A percentile compares a stretch with the other conserved stretches of the same genome.
These are phyloP conservation scores for Endocalyx cinctus DNA, from an alignment of 2,329 filamentous ascomycete species.

Conservation along the genomic window DNA sequence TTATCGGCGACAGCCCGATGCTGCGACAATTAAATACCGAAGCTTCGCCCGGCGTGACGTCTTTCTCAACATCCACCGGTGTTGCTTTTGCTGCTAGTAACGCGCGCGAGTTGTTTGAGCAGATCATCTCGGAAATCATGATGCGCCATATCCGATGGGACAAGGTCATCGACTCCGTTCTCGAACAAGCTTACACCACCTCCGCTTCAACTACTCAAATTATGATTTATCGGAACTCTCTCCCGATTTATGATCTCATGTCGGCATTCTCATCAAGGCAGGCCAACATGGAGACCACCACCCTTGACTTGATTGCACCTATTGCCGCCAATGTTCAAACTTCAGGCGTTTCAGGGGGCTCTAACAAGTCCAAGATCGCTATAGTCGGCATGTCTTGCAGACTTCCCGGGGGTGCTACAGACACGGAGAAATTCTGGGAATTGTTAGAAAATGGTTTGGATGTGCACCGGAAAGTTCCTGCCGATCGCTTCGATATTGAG, in stretches of 20 bases:
- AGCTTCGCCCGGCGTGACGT: neutral
- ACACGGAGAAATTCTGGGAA: constrained; percentile 21
- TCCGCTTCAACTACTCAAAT: constrained; percentile 1
- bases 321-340: too few species aligned
- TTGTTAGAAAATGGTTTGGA: constrained; percentile 18
- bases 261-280: too few species aligned
- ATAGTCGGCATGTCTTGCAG: constrained; percentile 19
- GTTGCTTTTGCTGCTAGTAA: neutral
- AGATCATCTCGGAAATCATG: constrained; percentile 5
- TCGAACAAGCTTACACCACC: neutral
- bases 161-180: constrained; percentile 2
- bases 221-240: constrained; percentile 4
- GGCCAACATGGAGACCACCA: too few species aligned
- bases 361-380: constrained; percentile 17
- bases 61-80: constrained; percentile 2
- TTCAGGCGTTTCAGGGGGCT: too few species aligned
- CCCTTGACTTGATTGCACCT: too few species aligned
- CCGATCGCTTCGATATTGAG: constrained; percentile 12
- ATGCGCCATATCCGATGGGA: constrained; percentile 5
- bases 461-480: constrained; percentile 17
- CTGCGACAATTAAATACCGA: constrained; percentile 1
- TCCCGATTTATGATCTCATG: constrained; percentile 2
- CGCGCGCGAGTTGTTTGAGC: constrained; percentile 2
- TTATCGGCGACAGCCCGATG: constrained; percentile 13
- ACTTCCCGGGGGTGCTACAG: constrained; percentile 13